Conservation (phyloP, 1,139 yeast species). For the Kodamaea fungicola region DNA sequence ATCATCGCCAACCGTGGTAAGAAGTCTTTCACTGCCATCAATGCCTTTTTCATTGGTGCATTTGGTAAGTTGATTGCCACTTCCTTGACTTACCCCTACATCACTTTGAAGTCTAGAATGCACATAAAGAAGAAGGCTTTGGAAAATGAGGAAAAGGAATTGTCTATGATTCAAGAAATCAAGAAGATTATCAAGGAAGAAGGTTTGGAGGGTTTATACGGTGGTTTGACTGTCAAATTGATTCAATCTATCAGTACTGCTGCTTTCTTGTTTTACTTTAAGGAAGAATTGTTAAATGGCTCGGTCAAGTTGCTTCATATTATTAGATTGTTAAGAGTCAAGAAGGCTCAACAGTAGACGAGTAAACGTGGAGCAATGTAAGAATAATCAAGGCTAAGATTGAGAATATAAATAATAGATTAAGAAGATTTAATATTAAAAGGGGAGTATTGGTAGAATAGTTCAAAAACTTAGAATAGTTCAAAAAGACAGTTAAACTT, state of each 20-base stretch:
- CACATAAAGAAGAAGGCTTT: slow-evolving; percentile 56
- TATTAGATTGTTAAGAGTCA: slow-evolving; percentile 21
- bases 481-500: no score
- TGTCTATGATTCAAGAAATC: slow-evolving; percentile 44
- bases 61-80: slow-evolving; percentile 87
- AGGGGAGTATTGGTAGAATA: no score
- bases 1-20: slow-evolving; percentile 54
- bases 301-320: slow-evolving; percentile 33
- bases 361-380: no score
- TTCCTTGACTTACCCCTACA: slow-evolving; percentile 82
- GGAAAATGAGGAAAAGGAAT: slow-evolving; percentile 21
- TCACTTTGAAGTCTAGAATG: slow-evolving; percentile 85
- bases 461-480: no score
- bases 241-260: slow-evolving; percentile 84
- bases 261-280: slow-evolving; percentile 86
- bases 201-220: slow-evolving; percentile 74
- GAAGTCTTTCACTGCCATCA: slow-evolving; percentile 49
- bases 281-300: slow-evolving; percentile 72
- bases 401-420: no score
- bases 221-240: slow-evolving; percentile 77
- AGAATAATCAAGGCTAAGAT: no score
- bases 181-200: slow-evolving; percentile 58
- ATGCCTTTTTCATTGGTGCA: slow-evolving; percentile 87
- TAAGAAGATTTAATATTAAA: not conserved
- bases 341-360: slow-evolving; percentile 10